These are phyloP conservation scores for Dactylonectria estremocensis DNA, from an alignment of 2,329 filamentous ascomycete species.

Conservation along the genomic window DNA sequence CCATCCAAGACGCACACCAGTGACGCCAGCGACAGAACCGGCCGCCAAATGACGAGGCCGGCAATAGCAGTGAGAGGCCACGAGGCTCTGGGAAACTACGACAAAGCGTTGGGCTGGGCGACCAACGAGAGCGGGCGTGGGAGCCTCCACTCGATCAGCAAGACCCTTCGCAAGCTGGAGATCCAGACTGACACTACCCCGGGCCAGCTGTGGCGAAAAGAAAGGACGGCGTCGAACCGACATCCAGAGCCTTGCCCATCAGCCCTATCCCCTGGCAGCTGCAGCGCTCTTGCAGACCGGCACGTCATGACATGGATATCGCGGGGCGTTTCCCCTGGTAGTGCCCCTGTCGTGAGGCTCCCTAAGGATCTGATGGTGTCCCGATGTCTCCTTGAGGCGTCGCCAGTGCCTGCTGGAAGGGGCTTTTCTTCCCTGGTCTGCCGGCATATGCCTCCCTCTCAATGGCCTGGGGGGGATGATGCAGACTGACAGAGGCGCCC, in stretches of 20 bases:
- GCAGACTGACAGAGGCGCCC: slow-evolving; percentile 27
- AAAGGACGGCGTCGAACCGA: slow-evolving; percentile 38
- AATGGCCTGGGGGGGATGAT: background rate
- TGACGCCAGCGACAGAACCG: background rate
- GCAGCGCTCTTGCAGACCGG: slow-evolving; percentile 37
- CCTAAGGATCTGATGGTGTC: slow-evolving; percentile 1
- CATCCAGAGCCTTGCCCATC: slow-evolving; percentile 43
- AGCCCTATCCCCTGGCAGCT: slow-evolving; percentile 46
- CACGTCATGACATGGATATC: slow-evolving; percentile 41
- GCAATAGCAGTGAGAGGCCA: slow-evolving; percentile 35
- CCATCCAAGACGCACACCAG: slow-evolving; percentile 23
- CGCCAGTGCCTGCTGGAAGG: slow-evolving; percentile 9
- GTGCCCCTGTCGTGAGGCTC: slow-evolving; percentile 8
- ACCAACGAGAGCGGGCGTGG: slow-evolving; percentile 37
- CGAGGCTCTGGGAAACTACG: slow-evolving; percentile 38
- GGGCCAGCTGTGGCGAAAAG: slow-evolving; percentile 48
- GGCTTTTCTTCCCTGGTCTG: background rate
- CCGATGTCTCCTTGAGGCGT: slow-evolving; percentile 22
- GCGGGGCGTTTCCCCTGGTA: slow-evolving; percentile 10
- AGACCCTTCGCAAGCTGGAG: slow-evolving; percentile 46
- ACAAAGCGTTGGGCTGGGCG: slow-evolving; percentile 33
- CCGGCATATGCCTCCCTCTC: slow-evolving; percentile 25
- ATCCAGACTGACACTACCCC: slow-evolving; percentile 38
- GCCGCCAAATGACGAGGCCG: slow-evolving; percentile 16
- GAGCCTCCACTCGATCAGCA: slow-evolving; percentile 43